These are phyloP conservation scores for Hebeloma cylindrosporum DNA, from an alignment of 768 basidiomycete species.

Conservation along the genomic window DNA sequence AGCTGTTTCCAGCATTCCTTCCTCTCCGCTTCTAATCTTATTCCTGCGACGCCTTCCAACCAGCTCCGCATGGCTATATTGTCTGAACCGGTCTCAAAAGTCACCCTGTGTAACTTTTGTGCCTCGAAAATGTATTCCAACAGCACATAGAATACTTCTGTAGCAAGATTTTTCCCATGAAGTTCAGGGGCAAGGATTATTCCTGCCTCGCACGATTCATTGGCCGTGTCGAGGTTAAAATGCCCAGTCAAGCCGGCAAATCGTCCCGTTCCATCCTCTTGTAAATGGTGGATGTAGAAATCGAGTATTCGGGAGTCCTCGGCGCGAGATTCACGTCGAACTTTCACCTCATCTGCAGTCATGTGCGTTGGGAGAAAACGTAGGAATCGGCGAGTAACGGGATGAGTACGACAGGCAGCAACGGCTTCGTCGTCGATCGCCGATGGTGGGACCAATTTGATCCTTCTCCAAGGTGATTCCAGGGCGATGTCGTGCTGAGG, in stretches of 20 bases:
- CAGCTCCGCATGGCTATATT: conserved; percentile 47
- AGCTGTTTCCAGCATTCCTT: conserved; percentile 42
- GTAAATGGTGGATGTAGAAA: conserved; percentile 35
- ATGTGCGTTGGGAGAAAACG: conserved; percentile 38
- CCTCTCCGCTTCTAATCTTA: conserved; percentile 36
- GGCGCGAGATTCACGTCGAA: conserved; percentile 34
- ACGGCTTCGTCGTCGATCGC: conserved; percentile 35
- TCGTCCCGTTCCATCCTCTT: conserved; percentile 24
- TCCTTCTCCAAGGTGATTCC: conserved; percentile 33
- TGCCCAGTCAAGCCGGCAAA: conserved; percentile 40
- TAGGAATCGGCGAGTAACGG: conserved; percentile 37
- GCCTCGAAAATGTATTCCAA: conserved; percentile 44
- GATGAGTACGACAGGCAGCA: conserved; percentile 37
- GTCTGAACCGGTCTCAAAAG: conserved; percentile 41
- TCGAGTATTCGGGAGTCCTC: conserved; percentile 34
- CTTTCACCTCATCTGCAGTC: conserved; percentile 35
- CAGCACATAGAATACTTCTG: conserved; percentile 43
- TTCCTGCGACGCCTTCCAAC: conserved; percentile 42
- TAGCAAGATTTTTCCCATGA: conserved; percentile 40
- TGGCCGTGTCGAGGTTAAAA: conserved; percentile 36
- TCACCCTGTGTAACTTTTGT: conserved; percentile 39
- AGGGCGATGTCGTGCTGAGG: conserved; percentile 29
- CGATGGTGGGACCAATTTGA: conserved; percentile 35
- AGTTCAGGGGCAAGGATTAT: conserved; percentile 38
- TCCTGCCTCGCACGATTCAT: conserved; percentile 41